A percentile compares a stretch with the other conserved stretches of the same genome.
phyloP scores from a whole-genome alignment of 192 early-diverging fungal genomes.

The Coemansia sp. region DNA sequence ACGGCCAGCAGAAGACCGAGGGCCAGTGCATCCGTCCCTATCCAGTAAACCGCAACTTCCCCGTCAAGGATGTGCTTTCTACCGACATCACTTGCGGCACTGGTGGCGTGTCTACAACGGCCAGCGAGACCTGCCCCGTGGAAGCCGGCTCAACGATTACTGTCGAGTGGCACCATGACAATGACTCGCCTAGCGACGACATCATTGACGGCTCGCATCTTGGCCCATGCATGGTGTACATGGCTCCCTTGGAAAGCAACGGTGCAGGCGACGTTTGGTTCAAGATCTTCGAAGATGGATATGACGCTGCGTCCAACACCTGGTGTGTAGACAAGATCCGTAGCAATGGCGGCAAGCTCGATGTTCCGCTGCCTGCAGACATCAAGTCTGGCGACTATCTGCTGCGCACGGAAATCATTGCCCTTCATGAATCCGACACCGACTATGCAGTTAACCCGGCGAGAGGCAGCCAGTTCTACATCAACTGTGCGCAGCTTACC shows the following conservation, averaged over 20 bases:
- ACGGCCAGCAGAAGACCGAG: slow-evolving; percentile 11
- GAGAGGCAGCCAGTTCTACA: slow-evolving; percentile 24
- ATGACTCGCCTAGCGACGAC: slow-evolving; percentile 20
- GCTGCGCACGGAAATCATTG: slow-evolving; percentile 36
- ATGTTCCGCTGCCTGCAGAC: slow-evolving; percentile 21
- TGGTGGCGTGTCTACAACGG: slow-evolving; percentile 14
- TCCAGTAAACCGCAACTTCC: slow-evolving; percentile 21
- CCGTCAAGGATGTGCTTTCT: slow-evolving; percentile 21
- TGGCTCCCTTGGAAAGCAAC: slow-evolving; percentile 34
- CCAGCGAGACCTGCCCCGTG: slow-evolving; percentile 21
- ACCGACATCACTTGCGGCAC: slow-evolving; percentile 18
- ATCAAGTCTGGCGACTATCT: slow-evolving; percentile 35
- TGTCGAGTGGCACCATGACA: slow-evolving; percentile 35
- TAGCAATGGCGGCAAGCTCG: slow-evolving; percentile 20
- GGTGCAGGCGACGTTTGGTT: slow-evolving; percentile 29
- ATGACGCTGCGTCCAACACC: slow-evolving; percentile 6
- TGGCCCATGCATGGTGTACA: slow-evolving; percentile 33
- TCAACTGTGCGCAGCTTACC: slow-evolving; percentile 27
- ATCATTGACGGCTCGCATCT: slow-evolving; percentile 18
- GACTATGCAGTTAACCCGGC: slow-evolving; percentile 14
- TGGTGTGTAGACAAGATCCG: slow-evolving; percentile 35
- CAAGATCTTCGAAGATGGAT: slow-evolving; percentile 40
- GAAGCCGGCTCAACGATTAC: slow-evolving; percentile 22
- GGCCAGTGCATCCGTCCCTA: slow-evolving; percentile 37
- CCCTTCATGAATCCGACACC: slow-evolving; percentile 19